Evolutionary conservation across 352 stramenopile species (phyloP).

Genomic region (Phytopythium mirpurense): DNA sequence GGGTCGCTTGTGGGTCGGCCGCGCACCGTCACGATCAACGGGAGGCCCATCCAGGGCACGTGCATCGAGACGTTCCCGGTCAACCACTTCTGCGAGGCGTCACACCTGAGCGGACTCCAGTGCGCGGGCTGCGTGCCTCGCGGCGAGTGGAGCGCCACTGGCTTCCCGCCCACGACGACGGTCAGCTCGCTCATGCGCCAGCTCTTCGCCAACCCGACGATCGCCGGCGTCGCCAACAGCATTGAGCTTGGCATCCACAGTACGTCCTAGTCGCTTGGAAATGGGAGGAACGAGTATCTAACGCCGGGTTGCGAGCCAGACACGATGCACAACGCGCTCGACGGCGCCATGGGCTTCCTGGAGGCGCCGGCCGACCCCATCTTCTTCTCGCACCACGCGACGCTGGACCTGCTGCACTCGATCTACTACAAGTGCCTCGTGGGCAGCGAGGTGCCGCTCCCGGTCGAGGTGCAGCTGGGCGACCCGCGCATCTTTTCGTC

Average conservation of each 20-base stretch:
- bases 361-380: slow-evolving; percentile 80
- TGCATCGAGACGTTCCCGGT: slow-evolving; percentile 42
- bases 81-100: slow-evolving; percentile 79
- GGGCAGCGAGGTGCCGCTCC: slow-evolving; percentile 47
- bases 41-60: slow-evolving; percentile 48
- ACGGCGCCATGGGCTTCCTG: slow-evolving; percentile 60
- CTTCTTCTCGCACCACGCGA: slow-evolving; percentile 84
- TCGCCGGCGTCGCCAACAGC: slow-evolving; percentile 54
- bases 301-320: slow-evolving; percentile 38
- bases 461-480: slow-evolving; percentile 44
- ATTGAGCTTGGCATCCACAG: slow-evolving; percentile 74
- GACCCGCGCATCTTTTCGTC: slow-evolving; percentile 59
- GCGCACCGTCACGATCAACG: slow-evolving; percentile 58
- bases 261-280: too few relatives aligned
- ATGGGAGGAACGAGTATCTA: neutral
- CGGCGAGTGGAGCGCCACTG: slow-evolving; percentile 42
- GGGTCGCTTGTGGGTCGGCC: slow-evolving; percentile 35
- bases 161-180: slow-evolving; percentile 61
- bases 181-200: slow-evolving; percentile 73
- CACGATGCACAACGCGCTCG: slow-evolving; percentile 73
- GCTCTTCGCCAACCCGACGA: slow-evolving; percentile 63
- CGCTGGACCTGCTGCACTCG: slow-evolving; percentile 79
- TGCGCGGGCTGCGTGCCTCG: slow-evolving; percentile 72
- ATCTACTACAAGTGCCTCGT: slow-evolving; percentile 83
- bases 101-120: slow-evolving; percentile 19